phyloP scores from a whole-genome alignment of 2,329 filamentous ascomycete genomes.

The Chaetothyriales sp. region DNA sequence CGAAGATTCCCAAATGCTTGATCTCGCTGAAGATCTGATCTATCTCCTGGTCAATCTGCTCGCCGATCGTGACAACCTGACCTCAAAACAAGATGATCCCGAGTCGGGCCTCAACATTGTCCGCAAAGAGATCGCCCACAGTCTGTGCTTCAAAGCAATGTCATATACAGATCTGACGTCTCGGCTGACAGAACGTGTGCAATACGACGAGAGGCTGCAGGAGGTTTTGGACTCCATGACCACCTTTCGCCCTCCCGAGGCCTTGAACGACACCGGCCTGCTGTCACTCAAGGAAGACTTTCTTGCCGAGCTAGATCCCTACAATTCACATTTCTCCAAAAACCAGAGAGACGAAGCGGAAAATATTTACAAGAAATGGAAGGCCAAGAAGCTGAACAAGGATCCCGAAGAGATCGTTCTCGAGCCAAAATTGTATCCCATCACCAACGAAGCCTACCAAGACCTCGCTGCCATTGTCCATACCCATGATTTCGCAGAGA shows the following conservation, averaged over 20 bases:
- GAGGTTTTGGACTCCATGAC: constrained; percentile 76
- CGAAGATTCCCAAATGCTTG: constrained; percentile 77
- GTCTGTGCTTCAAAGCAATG: constrained; percentile 88
- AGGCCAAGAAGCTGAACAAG: constrained; percentile 77
- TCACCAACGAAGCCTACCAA: constrained; percentile 64
- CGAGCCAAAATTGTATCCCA: constrained; percentile 68
- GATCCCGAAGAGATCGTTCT: constrained; percentile 72
- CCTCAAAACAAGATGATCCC: constrained; percentile 52
- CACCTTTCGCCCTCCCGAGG: constrained; percentile 78
- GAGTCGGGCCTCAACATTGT: constrained; percentile 57
- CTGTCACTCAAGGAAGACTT: constrained; percentile 84
- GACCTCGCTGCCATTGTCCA: constrained; percentile 65
- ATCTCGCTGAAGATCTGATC: constrained; percentile 90
- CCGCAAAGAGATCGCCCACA: constrained; percentile 80
- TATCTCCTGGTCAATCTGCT: constrained; percentile 83
- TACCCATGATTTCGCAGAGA: constrained; percentile 74
- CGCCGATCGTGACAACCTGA: constrained; percentile 71
- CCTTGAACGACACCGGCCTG: constrained; percentile 78
- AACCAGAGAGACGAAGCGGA: constrained; percentile 96
- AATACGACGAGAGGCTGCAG: constrained; percentile 80
- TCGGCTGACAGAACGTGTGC: constrained; percentile 76
- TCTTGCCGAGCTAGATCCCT: constrained; percentile 81
- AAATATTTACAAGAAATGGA: constrained; percentile 69
- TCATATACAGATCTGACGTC: constrained; percentile 84
- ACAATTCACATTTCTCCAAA: constrained; percentile 89